Conservation (phyloP, 176 grass and related monocot genomes). For the Juncus effusus region DNA sequence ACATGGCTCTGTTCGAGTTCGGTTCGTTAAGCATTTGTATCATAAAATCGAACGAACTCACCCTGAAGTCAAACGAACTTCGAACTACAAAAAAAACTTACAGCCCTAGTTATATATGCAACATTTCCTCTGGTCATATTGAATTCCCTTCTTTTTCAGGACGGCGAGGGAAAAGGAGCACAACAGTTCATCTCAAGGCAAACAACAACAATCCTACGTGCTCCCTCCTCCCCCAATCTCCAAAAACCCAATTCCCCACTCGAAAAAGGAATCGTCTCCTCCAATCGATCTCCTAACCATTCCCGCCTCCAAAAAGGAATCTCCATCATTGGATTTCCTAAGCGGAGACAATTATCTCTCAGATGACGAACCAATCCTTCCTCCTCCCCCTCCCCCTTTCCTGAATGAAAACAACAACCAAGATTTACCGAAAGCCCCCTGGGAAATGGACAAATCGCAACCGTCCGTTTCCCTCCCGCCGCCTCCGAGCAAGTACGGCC, state of each 20-base stretch:
- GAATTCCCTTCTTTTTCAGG: constrained; percentile 34
- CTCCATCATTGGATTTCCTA: constrained; percentile 22
- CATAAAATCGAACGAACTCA: no score
- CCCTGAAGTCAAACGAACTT: no score
- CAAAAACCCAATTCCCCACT: constrained; percentile 52
- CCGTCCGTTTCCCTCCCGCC: constrained; percentile 57
- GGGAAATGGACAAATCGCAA: constrained; percentile 40
- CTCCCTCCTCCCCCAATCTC: constrained; percentile 72
- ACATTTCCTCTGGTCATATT: no score
- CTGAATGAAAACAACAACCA: constrained; percentile 26
- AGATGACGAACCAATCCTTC: constrained; percentile 24
- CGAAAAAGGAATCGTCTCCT: constrained; percentile 7
- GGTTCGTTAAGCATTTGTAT: no score
- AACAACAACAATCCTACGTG: constrained; percentile 26
- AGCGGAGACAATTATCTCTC: constrained; percentile 18
- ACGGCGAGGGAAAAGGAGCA: constrained; percentile 48
- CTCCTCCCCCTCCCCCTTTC: constrained; percentile 17
- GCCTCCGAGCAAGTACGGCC: constrained; percentile 70
- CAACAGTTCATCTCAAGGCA: constrained; percentile 38
- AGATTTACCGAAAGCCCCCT: constrained; percentile 58
- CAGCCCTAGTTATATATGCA: no score
- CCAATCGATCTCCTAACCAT: not conserved
- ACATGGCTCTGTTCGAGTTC: no score
- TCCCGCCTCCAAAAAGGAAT: constrained; percentile 3
- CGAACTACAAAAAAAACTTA: no score